Conservation (phyloP, 78 protist genomes). For the Planoprotostelium fungivorum region DNA sequence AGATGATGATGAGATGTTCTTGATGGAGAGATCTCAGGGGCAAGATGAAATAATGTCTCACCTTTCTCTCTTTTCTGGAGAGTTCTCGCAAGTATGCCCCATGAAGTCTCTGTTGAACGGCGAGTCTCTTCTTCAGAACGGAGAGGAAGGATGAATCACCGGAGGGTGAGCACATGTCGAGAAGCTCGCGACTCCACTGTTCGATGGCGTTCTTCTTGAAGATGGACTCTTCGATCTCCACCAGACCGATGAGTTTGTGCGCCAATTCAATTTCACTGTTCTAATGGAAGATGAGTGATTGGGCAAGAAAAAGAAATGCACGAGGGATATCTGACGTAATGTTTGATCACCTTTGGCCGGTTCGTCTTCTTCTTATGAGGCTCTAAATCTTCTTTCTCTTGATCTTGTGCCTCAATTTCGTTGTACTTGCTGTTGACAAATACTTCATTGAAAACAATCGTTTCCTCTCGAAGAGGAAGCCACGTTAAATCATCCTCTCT, state of each 20-base stretch:
- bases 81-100: not conserved
- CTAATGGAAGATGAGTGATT: not conserved
- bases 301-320: no score
- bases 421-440: not conserved
- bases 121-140: not conserved
- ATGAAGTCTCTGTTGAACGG: slow-evolving; percentile 4
- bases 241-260: not conserved
- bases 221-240: not conserved
- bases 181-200: not conserved
- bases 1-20: not conserved
- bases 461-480: not conserved
- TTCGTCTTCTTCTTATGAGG: not conserved
- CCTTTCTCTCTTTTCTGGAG: not conserved
- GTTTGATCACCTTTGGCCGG: not conserved
- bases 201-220: slow-evolving; percentile 5
- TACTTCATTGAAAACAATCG: not conserved
- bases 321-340: no score
- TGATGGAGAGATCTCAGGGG: not conserved
- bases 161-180: slow-evolving; percentile 4
- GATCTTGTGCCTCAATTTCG: not conserved
- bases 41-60: not conserved
- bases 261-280: not conserved
- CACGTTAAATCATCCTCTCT: not conserved
- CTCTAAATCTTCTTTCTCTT: not conserved
- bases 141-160: not conserved